Base-by-base conservation (phyloP, 73 alveolate species). In the Paramecium octaurelia region DNA sequence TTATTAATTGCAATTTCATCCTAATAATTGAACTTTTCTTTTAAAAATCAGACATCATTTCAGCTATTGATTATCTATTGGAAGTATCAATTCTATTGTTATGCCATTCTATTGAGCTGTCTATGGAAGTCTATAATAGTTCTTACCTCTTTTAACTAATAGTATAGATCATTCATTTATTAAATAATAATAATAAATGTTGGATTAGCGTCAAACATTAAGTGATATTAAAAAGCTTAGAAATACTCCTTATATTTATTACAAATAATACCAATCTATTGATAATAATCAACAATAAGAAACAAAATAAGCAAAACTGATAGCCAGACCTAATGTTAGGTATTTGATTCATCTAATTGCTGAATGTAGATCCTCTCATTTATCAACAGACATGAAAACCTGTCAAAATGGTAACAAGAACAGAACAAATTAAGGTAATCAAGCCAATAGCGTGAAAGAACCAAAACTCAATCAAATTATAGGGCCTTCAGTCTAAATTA, bases 291-390 rank as follows among this genome's bases (percentile, higher is more conserved):
- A 48, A 48, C 60, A 48, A 48, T 20, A 54, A 54, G 69, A 54
- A 0, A 27, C 16, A 12, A 64, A 27, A 64, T 34, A 64, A 64
- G 35, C 84, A 3, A 64, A 64, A 64, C 27, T 64, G 84, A 64
- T 34, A 3, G 84, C 84, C 3, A 64, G 46, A 3, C 84, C 84
- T 14, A 64, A 64, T 64, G 84, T 64, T 27, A 64, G 84, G 84
- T 64, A 64, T 34, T 7, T 6, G 42, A 64, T 64, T 40, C 1
- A 31, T 31, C 6, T 64, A 64, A 64, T 64, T 31, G 3, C 27
- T 64, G 84, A 64, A 64, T 64, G 84, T 64, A 64, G 84, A 64
- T 64, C 27, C 84, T 64, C 8, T 73, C 87, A 73, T 73, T 73
- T 73, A 73, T 34, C 60, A 34, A 31, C 9, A 73, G 64, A 73